Evolutionary conservation across 2,329 filamentous ascomycete genomes (phyloP), one percentile per base, ranked within the genome.

Genomic region (Penicillium corylophilum): DNA sequence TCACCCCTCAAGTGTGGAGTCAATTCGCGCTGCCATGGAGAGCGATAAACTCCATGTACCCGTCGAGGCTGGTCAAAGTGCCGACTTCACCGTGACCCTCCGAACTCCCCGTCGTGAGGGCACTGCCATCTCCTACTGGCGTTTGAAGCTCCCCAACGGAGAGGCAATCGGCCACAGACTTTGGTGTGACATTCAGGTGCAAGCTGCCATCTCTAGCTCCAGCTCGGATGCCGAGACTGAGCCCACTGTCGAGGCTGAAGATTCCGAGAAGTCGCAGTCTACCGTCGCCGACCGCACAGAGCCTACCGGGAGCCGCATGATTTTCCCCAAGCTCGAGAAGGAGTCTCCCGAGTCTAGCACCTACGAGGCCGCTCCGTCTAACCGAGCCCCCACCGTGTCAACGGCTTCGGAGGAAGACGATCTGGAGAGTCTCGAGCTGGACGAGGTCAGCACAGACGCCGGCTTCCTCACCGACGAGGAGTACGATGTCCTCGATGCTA

Each of bases 381-480:
- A 67, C 10, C 50, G 60, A 3, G 64, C 70, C 15, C 65, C 70
- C 9, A 70, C 72, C 46, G 62, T 75, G 28, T 68, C 73, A 47
- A 75, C 73, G 31, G 70, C 75, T 22, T 75, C 79, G 20, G 82
- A 85, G 64, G 70, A 76, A n/a, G 67, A 69, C 49, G 83, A 85
- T 64, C 78, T 80, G 45, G 82, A 83, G 60, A 83, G 79, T 58
- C 75, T 85, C 51, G 77, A 80, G 18, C 64, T 79, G 38, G 76
- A 77, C 36, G 77, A 76, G 48, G 69, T 72, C 12, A 68, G 70
- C 6, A 74, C 70, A 20, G 77, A 79, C n/a, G 84, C 88, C 54
- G 89, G 87, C 12, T 96, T 96, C 79, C 76, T 95, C 79, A 97
- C 94, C 0, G 94, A 99, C 59, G 94, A 97, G 71, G 94, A 99